These are phyloP conservation scores for Fusarium longipes DNA, from an alignment of 2,329 filamentous ascomycete genomes.

Conservation along the genomic window DNA sequence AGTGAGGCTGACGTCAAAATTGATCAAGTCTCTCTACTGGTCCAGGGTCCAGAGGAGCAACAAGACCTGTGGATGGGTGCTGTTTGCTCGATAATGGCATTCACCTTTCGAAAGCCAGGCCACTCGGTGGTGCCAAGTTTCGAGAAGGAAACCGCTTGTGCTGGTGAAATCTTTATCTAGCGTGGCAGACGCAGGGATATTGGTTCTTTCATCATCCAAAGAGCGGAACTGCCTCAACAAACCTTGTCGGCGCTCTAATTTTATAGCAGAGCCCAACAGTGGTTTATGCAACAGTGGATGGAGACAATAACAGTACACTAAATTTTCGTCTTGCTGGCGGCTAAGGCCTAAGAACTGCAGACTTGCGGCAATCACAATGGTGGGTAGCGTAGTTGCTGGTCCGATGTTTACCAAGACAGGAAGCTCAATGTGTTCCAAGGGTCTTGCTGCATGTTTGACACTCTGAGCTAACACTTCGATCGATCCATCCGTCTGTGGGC, in stretches of 20 bases:
- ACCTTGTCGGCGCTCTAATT: not conserved
- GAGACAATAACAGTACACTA: not conserved
- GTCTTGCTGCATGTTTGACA: slow-evolving; percentile 40
- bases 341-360: slow-evolving; percentile 8
- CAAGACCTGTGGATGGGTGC: slow-evolving; percentile 12
- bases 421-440: slow-evolving; percentile 37
- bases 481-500: slow-evolving; percentile 38
- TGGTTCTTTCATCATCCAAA: not conserved
- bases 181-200: slow-evolving; percentile 17
- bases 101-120: slow-evolving; percentile 38
- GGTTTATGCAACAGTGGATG: not conserved
- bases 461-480: slow-evolving; percentile 42
- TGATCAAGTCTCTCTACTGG: not conserved
- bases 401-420: slow-evolving; percentile 38
- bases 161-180: slow-evolving; percentile 33
- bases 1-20: slow-evolving; percentile 28
- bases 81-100: slow-evolving; percentile 34
- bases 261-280: not conserved
- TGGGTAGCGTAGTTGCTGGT: not conserved
- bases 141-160: slow-evolving; percentile 16
- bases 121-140: slow-evolving; percentile 35
- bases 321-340: not conserved
- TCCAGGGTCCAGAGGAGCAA: not conserved
- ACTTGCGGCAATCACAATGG: not conserved
- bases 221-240: not conserved